phyloP scores from a whole-genome alignment of 352 stramenopile genomes.

The Achlya hypogyna region DNA sequence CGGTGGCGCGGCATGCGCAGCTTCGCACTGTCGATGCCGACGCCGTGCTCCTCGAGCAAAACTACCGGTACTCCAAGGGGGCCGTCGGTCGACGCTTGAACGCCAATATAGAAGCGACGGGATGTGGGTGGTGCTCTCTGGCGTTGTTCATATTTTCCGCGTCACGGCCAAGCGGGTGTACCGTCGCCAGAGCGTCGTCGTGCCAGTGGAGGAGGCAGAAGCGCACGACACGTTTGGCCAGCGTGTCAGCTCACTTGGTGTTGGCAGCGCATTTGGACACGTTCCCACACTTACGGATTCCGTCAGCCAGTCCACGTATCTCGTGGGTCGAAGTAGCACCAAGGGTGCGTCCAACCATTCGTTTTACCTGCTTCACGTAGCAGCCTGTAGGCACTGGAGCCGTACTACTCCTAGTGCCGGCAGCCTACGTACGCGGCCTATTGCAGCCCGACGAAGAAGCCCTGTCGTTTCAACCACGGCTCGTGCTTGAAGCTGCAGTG shows the following conservation, averaged over 20 bases:
- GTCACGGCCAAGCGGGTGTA: background rate
- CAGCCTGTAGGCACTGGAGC: background rate
- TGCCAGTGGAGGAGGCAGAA: background rate
- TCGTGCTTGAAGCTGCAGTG: slow-evolving; percentile 3
- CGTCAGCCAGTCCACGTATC: slow-evolving; percentile 15
- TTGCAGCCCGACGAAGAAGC: background rate
- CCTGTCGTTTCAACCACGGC: slow-evolving; percentile 2
- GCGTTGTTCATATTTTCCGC: slow-evolving; percentile 6
- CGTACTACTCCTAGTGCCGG: background rate
- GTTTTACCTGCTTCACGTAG: background rate
- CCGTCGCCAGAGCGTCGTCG: background rate
- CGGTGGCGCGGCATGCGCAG: background rate
- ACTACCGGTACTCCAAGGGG: background rate
- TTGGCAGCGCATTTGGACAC: slow-evolving; percentile 11
- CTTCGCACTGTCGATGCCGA: background rate
- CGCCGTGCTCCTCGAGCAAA: slow-evolving; percentile 12
- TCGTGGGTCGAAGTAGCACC: slow-evolving; percentile 5
- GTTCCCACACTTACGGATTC: slow-evolving; percentile 2
- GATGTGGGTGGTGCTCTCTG: slow-evolving; percentile 8
- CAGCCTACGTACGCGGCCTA: background rate
- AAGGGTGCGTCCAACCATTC: background rate
- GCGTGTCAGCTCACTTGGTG: background rate
- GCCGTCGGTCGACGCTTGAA: background rate
- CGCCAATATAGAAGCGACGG: background rate
- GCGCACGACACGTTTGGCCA: slow-evolving; percentile 3